Evolutionary conservation across 306 rosid genomes (phyloP).

Genomic region (Prunus dulcis): DNA sequence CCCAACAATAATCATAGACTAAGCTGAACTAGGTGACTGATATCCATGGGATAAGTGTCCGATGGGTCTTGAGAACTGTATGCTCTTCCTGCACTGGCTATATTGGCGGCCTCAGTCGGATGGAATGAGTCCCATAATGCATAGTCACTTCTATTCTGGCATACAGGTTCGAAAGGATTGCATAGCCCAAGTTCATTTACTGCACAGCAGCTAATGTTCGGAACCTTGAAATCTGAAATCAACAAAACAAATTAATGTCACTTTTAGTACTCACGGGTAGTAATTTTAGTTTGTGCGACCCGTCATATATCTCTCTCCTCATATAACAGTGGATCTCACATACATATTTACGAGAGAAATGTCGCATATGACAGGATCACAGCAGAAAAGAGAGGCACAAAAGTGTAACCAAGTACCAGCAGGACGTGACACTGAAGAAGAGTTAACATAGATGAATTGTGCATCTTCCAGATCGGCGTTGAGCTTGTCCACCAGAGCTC

Average conservation of each 20-base stretch:
- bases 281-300: background rate
- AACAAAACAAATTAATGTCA: background rate
- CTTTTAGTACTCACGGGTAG: background rate
- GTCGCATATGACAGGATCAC: background rate
- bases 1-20: background rate
- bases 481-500: constrained; percentile 26
- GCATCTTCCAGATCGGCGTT: constrained; percentile 33
- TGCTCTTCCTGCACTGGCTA: constrained; percentile 6
- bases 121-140: constrained; percentile 53
- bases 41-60: constrained; percentile 17
- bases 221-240: constrained; percentile 34
- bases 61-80: constrained; percentile 7
- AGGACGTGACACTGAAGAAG: background rate
- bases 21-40: constrained; percentile 17
- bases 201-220: constrained; percentile 32
- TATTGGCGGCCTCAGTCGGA: constrained; percentile 36
- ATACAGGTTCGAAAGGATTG: constrained; percentile 17
- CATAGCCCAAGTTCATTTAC: constrained; percentile 29
- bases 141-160: constrained; percentile 42
- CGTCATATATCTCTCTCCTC: background rate
- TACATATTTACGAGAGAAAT: background rate
- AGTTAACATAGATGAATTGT: constrained; percentile 31
- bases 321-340: background rate
- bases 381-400: background rate
- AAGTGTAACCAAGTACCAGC: background rate